Percentiles rank a stretch among this genome's conserved stretches.
Conservation (phyloP, 352 stramenopile genomes). For the Pythium guiyangense region DNA sequence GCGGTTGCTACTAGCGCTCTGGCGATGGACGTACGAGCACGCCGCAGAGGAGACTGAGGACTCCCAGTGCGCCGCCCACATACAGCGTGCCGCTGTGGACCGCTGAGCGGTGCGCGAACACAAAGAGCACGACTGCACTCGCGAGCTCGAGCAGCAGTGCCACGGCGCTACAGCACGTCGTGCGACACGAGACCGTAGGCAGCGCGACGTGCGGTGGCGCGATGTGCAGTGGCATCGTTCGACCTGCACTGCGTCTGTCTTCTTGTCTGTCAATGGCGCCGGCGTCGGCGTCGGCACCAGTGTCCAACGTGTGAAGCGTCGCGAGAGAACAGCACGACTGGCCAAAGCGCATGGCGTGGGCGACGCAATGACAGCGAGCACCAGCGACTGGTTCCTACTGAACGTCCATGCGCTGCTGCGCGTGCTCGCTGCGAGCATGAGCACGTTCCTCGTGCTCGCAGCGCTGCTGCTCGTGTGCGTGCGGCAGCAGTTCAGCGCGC, state of each 20-base stretch:
- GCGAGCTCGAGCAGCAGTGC: conserved; percentile 38
- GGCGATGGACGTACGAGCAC: conserved; percentile 28
- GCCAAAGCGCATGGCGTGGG: too few relatives aligned
- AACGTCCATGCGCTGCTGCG: conserved; percentile 36
- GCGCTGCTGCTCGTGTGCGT: conserved; percentile 23
- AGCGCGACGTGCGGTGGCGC: conserved; percentile 18
- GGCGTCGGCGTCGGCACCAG: not conserved
- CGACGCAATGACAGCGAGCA: too few relatives aligned
- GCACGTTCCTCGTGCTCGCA: conserved; percentile 34
- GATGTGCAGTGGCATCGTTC: not conserved
- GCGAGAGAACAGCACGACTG: too few relatives aligned
- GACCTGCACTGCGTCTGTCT: not conserved
- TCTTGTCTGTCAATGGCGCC: not conserved
- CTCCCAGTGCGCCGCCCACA: conserved; percentile 27
- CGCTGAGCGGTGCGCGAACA: conserved; percentile 30
- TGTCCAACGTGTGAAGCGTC: too few relatives aligned
- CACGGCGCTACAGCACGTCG: conserved; percentile 31
- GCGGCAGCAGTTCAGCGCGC: conserved; percentile 20
- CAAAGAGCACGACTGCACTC: conserved; percentile 31
- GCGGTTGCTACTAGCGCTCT: not conserved
- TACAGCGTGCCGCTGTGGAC: conserved; percentile 33
- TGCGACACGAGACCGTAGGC: conserved; percentile 39
- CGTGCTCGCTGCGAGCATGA: conserved; percentile 29
- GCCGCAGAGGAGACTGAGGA: conserved; percentile 37
- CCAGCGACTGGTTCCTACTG: conserved; percentile 39